These are phyloP conservation scores for Tolypocladium inflatum DNA, from an alignment of 2,329 filamentous ascomycete genomes.

Conservation along the genomic window DNA sequence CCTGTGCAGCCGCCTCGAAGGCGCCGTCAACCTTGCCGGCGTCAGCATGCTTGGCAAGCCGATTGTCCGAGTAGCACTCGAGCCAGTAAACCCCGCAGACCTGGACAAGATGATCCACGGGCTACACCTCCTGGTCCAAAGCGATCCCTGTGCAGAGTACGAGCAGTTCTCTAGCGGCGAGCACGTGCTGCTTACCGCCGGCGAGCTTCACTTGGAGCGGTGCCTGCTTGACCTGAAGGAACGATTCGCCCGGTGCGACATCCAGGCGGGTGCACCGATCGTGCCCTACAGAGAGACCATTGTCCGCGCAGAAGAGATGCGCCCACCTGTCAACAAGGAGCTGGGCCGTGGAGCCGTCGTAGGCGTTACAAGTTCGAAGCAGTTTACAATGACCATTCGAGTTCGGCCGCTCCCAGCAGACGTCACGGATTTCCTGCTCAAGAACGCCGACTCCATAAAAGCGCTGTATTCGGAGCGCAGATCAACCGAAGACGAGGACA, in stretches of 20 bases:
- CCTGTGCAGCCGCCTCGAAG: slow-evolving; percentile 76
- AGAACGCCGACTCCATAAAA: slow-evolving; percentile 72
- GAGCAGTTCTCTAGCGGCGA: slow-evolving; percentile 89
- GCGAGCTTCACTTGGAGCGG: slow-evolving; percentile 86
- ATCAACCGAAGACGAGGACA: slow-evolving; percentile 22
- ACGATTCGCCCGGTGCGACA: slow-evolving; percentile 86
- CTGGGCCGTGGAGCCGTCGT: slow-evolving; percentile 75
- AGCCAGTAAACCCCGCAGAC: slow-evolving; percentile 82
- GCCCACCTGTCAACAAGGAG: slow-evolving; percentile 74
- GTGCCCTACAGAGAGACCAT: slow-evolving; percentile 95
- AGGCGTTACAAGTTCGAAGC: slow-evolving; percentile 72
- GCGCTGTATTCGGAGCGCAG: slow-evolving; percentile 64
- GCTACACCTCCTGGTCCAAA: slow-evolving; percentile 78
- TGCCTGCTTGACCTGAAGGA: slow-evolving; percentile 91
- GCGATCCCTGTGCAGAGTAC: slow-evolving; percentile 92
- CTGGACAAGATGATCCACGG: slow-evolving; percentile 92
- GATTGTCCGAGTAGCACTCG: slow-evolving; percentile 92
- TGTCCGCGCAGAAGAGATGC: slow-evolving; percentile 82
- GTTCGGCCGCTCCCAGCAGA: slow-evolving; percentile 69
- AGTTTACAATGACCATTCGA: slow-evolving; percentile 66
- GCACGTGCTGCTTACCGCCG: slow-evolving; percentile 88
- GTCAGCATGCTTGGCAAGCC: slow-evolving; percentile 72
- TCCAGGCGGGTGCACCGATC: slow-evolving; percentile 88
- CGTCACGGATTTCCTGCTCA: slow-evolving; percentile 78
- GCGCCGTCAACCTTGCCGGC: slow-evolving; percentile 83